phyloP scores from a whole-genome alignment of 331 rosid species.

The Pyrus hybrid region DNA sequence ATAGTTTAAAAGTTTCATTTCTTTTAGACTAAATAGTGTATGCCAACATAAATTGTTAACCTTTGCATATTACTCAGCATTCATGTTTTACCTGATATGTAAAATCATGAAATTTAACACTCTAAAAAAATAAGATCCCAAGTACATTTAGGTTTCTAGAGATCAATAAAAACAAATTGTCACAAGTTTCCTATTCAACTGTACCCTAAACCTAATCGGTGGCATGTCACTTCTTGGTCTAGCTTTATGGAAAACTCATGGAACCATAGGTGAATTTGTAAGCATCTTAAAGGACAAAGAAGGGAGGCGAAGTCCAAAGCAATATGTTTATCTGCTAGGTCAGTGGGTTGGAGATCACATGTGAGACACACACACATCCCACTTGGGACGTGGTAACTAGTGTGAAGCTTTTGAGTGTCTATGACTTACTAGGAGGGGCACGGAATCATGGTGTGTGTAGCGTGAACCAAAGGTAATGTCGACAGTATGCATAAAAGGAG shows the following conservation, averaged over 20 bases:
- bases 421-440: slow-evolving; percentile 41
- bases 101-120: not conserved
- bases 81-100: too few species aligned
- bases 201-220: not conserved
- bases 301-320: slow-evolving; percentile 1
- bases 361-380: slow-evolving; percentile 21
- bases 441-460: slow-evolving; percentile 51
- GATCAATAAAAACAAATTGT: not conserved
- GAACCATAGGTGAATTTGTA: slow-evolving; percentile 18
- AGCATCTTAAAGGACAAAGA: slow-evolving; percentile 12
- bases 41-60: too few species aligned
- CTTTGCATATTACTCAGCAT: too few species aligned
- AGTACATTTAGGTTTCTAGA: not conserved
- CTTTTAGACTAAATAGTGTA: too few species aligned
- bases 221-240: not conserved
- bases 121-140: not conserved
- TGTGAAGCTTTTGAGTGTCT: slow-evolving; percentile 32
- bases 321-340: not conserved
- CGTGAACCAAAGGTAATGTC: slow-evolving; percentile 43
- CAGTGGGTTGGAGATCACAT: slow-evolving; percentile 31
- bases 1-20: too few species aligned
- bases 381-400: slow-evolving; percentile 1
- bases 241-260: slow-evolving; percentile 22
- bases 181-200: slow-evolving; percentile 1
- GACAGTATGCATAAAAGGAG: slow-evolving; percentile 25